Conservation (phyloP, 148 eudicot species). For the Drosera capensis region DNA sequence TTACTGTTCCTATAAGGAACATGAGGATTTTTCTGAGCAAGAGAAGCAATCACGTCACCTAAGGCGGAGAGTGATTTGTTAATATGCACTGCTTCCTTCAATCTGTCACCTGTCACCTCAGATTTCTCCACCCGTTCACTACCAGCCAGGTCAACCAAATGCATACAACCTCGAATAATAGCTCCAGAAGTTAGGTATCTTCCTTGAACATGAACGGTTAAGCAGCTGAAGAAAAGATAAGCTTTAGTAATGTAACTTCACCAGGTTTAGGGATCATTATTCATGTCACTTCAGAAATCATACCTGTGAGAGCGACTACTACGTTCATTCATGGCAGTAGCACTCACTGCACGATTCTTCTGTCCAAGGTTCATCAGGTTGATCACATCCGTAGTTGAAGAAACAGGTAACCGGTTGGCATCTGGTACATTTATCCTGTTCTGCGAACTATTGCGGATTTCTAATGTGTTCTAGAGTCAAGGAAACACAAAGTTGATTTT, state of each 20-base stretch:
- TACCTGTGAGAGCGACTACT: slow-evolving; percentile 99
- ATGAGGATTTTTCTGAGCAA: slow-evolving; percentile 60
- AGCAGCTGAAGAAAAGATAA: slow-evolving; percentile 63
- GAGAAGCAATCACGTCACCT: slow-evolving; percentile 89
- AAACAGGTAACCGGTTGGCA: slow-evolving; percentile 64
- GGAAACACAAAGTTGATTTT: slow-evolving; percentile 5
- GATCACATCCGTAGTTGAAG: slow-evolving; percentile 73
- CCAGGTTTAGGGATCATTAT: not conserved
- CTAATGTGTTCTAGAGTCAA: slow-evolving; percentile 67
- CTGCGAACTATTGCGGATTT: slow-evolving; percentile 61
- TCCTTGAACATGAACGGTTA: slow-evolving; percentile 93
- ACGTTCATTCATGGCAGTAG: slow-evolving; percentile 87
- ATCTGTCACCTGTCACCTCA: slow-evolving; percentile 71
- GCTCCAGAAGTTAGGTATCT: slow-evolving; percentile 66
- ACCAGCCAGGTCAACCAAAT: slow-evolving; percentile 95
- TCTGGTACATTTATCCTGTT: slow-evolving; percentile 85
- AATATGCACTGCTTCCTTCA: slow-evolving; percentile 89
- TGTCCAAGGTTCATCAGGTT: slow-evolving; percentile 67
- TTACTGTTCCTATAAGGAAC: slow-evolving; percentile 88
- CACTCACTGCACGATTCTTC: slow-evolving; percentile 76
- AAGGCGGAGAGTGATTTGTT: slow-evolving; percentile 87
- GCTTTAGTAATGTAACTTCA: too few species aligned
- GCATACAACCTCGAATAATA: slow-evolving; percentile 67
- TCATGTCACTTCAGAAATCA: too few species aligned
- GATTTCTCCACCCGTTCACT: slow-evolving; percentile 88